These are phyloP conservation scores for Zygosaccharomyces sapae DNA, from an alignment of 1,139 yeast genomes.

Conservation along the genomic window DNA sequence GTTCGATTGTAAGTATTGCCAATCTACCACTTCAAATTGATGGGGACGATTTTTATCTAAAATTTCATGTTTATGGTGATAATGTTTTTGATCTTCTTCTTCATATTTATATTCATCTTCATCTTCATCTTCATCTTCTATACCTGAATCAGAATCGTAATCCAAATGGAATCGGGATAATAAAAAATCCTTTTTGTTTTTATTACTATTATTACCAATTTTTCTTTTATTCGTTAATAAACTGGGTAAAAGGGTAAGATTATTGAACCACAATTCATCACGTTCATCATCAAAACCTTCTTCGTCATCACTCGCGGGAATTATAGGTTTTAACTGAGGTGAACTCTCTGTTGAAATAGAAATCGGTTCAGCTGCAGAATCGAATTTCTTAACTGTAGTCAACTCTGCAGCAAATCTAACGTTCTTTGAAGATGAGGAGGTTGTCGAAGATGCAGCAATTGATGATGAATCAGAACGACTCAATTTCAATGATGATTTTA, in stretches of 20 bases:
- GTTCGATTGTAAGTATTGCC: constrained; percentile 14
- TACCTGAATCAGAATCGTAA: constrained; percentile 15
- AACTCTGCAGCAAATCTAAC: constrained; percentile 36
- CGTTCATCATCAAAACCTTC: constrained; percentile 6
- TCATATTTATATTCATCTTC: constrained; percentile 4
- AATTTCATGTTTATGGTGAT: neutral
- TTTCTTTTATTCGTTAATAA: constrained; percentile 9
- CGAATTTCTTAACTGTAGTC: constrained; percentile 33
- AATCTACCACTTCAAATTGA: constrained; percentile 15
- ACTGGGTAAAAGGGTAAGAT: constrained; percentile 10
- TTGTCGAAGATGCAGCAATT: constrained; percentile 16
- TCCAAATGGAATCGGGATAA: constrained; percentile 13
- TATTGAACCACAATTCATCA: constrained; percentile 16
- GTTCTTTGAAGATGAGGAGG: constrained; percentile 25
- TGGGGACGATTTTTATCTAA: neutral
- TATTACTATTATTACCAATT: constrained; percentile 1
- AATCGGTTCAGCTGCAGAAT: constrained; percentile 30
- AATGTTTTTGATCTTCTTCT: neutral
- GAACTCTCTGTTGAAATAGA: constrained; percentile 32
- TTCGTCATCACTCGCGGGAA: constrained; percentile 9
- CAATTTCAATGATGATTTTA: constrained; percentile 30
- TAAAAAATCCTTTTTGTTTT: constrained; percentile 1
- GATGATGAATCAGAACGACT: constrained; percentile 22
- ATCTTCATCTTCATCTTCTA: constrained; percentile 11
- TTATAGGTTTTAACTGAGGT: constrained; percentile 22